Conservation (phyloP, 1,139 yeast genomes). For the Saccharomyces pastorianus region DNA sequence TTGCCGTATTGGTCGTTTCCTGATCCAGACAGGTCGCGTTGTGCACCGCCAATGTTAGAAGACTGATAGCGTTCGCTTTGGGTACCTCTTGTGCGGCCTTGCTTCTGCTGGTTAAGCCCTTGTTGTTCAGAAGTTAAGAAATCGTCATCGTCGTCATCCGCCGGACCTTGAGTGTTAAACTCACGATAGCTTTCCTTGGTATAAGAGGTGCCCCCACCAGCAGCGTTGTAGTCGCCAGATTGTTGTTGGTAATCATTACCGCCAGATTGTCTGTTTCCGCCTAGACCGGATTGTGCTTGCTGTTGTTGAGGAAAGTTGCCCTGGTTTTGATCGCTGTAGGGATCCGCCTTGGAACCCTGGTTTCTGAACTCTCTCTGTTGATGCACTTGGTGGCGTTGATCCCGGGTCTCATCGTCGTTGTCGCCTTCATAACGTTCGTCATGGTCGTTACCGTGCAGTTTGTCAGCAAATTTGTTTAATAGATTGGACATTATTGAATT, state of each 20-base stretch:
- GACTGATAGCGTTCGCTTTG: neutral
- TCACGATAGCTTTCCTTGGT: neutral
- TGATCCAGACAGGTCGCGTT: neutral
- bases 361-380: constrained; percentile 2
- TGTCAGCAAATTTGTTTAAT: constrained; percentile 23
- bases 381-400: constrained; percentile 5
- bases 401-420: constrained; percentile 8
- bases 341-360: neutral
- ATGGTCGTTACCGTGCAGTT: constrained; percentile 18
- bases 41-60: neutral
- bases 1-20: neutral
- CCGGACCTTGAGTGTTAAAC: neutral
- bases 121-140: constrained; percentile 1
- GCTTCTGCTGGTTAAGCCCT: neutral
- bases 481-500: constrained; percentile 19
- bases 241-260: constrained; percentile 3
- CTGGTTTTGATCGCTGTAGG: neutral
- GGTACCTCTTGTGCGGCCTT: neutral
- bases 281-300: constrained; percentile 2
- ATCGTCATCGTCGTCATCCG: constrained; percentile 3
- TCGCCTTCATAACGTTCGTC: constrained; percentile 7
- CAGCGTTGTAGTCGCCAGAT: neutral
- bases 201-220: neutral
- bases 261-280: neutral
- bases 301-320: neutral